These are phyloP conservation scores for Fonsecaea erecta DNA, from an alignment of 2,329 filamentous ascomycete genomes.

Conservation along the genomic window DNA sequence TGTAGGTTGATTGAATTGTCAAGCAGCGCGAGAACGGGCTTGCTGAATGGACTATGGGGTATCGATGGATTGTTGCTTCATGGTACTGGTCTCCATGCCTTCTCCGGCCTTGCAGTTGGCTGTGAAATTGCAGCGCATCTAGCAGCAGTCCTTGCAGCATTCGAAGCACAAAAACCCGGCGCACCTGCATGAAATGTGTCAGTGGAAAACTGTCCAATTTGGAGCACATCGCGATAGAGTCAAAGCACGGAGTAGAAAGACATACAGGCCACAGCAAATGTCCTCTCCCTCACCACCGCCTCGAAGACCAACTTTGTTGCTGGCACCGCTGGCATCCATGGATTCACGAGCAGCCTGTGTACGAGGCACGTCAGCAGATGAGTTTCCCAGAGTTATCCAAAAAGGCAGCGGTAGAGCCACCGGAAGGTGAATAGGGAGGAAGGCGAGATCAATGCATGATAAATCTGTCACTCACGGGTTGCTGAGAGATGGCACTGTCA, in stretches of 20 bases:
- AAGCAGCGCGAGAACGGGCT: background rate
- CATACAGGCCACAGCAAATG: constrained; percentile 37
- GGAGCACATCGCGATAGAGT: background rate
- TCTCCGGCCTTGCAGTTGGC: background rate
- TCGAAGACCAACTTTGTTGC: constrained; percentile 32
- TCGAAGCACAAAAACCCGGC: constrained; percentile 38
- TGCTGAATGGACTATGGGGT: background rate
- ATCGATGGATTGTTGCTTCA: background rate
- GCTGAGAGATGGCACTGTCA: constrained; percentile 24
- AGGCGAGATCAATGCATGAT: background rate
- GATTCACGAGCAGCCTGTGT: constrained; percentile 14
- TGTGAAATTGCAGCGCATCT: background rate
- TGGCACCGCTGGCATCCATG: constrained; percentile 25
- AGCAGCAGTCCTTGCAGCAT: constrained; percentile 37
- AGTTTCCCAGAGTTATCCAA: background rate
- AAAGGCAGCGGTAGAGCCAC: background rate
- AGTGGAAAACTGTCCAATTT: background rate
- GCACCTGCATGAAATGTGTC: constrained; percentile 21
- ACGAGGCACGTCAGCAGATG: background rate
- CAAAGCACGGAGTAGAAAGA: background rate
- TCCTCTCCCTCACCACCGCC: constrained; percentile 36
- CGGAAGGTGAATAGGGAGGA: background rate
- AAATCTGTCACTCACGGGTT: constrained; percentile 31
- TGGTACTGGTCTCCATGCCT: background rate
- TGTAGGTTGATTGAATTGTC: background rate